These are phyloP conservation scores for Phylloporus gajari DNA, from an alignment of 1,284 basidiomycete genomes.

Conservation along the genomic window DNA sequence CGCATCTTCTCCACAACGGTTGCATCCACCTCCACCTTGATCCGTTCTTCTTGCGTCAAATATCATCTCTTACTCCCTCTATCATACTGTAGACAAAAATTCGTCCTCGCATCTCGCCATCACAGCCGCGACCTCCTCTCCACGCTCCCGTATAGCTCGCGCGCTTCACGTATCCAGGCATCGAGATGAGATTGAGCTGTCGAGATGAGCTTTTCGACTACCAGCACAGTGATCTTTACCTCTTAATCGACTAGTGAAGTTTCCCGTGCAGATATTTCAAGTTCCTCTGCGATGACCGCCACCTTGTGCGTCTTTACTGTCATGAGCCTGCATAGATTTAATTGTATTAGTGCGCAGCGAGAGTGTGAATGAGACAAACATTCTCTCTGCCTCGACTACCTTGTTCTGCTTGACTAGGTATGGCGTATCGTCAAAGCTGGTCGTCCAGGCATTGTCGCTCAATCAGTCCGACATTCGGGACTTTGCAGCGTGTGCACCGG, in stretches of 20 bases:
- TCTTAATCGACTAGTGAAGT: slow-evolving; percentile 65
- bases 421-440: slow-evolving; percentile 28
- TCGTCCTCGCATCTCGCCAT: slow-evolving; percentile 77
- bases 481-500: slow-evolving; percentile 27
- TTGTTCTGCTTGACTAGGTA: too few relatives aligned
- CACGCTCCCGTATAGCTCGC: slow-evolving; percentile 70
- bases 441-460: slow-evolving; percentile 26
- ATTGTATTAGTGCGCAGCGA: slow-evolving; percentile 8
- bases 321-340: slow-evolving; percentile 57
- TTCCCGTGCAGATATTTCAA: slow-evolving; percentile 72
- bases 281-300: slow-evolving; percentile 63
- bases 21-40: too few relatives aligned
- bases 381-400: too few relatives aligned
- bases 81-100: slow-evolving; percentile 73
- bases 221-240: slow-evolving; percentile 54
- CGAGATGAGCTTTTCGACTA: slow-evolving; percentile 61
- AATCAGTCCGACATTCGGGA: slow-evolving; percentile 27
- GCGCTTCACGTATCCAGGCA: slow-evolving; percentile 65
- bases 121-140: slow-evolving; percentile 73
- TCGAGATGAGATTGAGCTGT: slow-evolving; percentile 57
- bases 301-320: slow-evolving; percentile 71
- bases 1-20: too few relatives aligned
- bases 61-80: too few relatives aligned
- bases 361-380: slow-evolving; percentile 58
- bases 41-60: too few relatives aligned